phyloP scores from a whole-genome alignment of 192 early-diverging fungal species.

The Rhizophagus clarus region DNA sequence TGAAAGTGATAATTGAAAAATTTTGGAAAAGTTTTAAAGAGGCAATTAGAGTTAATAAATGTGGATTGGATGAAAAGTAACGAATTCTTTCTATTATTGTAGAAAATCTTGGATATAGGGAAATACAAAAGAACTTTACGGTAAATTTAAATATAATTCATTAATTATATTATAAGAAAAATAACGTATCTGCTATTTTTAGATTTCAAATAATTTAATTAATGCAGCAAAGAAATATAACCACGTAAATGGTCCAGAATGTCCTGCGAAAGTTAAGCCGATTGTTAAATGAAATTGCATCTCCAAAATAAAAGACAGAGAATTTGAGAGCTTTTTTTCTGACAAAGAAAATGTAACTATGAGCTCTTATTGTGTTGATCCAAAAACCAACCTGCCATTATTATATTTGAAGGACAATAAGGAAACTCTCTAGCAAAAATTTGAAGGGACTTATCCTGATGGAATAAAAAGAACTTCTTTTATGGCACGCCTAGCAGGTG shows the following conservation, averaged over 20 bases:
- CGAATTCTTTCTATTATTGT: neutral
- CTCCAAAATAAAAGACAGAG: no score
- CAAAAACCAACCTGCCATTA: no score
- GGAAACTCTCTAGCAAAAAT: no score
- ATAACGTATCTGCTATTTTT: neutral
- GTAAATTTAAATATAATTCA: neutral
- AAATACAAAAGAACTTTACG: neutral
- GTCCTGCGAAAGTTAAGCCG: neutral
- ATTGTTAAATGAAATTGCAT: neutral
- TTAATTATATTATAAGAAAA: neutral
- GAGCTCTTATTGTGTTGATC: no score
- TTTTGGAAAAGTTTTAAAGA: neutral
- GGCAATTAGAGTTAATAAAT: neutral
- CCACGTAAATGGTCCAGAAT: neutral
- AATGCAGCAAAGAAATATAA: neutral
- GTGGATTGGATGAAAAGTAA: neutral
- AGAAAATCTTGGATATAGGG: neutral
- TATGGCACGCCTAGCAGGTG: neutral
- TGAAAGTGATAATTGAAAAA: neutral
- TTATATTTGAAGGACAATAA: no score
- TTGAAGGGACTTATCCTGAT: no score
- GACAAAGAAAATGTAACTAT: no score
- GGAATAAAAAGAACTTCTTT: no score
- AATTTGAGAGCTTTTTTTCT: no score
- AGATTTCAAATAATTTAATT: conserved; percentile 8